Evolutionary conservation across 768 basidiomycete species (phyloP), one percentile per base, ranked within the genome.

Genomic region (Boletus rex-veris): DNA sequence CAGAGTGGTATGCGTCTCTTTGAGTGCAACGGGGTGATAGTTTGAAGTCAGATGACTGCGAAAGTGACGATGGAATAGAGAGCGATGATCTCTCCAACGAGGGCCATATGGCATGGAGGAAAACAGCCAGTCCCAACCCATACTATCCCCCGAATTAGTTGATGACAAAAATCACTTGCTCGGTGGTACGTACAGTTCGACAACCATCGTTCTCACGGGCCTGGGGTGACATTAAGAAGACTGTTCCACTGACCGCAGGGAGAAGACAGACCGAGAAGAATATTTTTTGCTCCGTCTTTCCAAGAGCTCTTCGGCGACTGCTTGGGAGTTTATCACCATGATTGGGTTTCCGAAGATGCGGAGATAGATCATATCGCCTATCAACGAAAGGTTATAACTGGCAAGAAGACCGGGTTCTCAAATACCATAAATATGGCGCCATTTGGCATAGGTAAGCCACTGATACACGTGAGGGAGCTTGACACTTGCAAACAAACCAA

Each of bases 61-160:
- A 50, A 77, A 77, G 58, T 74, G 66, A 53, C 72, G 69, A 49
- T 71, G 70, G 31, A 78, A 76, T 12, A 73, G 60, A 3, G 62
- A 65, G 44, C 75, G 66, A 60, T 77, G 77, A 8, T 66, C 63
- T 45, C 63, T 64, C 72, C 73, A 77, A 43, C 52, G 60, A 10
- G 43, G 53, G 12, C 77, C 76, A 44, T 72, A 77, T 6, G 64
- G 63, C 61, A 75, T 67, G n/a, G 71, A 66, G 1, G 75, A 76
- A 57, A 78, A 73, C 5, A 77, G 58, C 77, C 77, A 79, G 54
- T 75, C 69, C 72, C 73, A 80, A 7, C 78, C 78, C 57, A 79
- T 76, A 42, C 77, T 79, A 42, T 24, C 37, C 10, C 5, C 15
- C 36, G 30, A 39, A 41, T 52, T 5, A 52, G 48, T 31, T 21